These are phyloP conservation scores for Furcasterigmium furcatum DNA, from an alignment of 2,329 filamentous ascomycete genomes.

Conservation along the genomic window DNA sequence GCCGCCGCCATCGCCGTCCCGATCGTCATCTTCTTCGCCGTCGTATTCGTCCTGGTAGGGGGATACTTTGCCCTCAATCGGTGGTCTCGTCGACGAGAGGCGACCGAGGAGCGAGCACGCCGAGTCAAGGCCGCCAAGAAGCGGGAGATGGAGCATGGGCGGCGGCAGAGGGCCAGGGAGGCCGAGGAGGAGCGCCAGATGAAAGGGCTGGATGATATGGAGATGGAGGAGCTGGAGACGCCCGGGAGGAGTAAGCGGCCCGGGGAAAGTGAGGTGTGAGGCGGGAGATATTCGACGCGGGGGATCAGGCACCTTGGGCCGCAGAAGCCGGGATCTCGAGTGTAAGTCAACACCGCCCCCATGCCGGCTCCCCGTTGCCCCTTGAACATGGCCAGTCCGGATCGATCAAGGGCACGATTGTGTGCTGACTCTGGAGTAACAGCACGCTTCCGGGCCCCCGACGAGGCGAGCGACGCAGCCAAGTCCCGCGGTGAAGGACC, in stretches of 20 bases:
- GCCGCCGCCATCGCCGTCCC: conserved; percentile 3
- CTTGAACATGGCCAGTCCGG: too few species aligned
- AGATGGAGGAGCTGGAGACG: not conserved
- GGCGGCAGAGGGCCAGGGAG: not conserved
- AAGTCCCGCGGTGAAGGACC: conserved; percentile 1
- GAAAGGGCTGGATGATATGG: not conserved
- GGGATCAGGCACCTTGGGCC: too few species aligned
- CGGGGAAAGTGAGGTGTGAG: too few species aligned
- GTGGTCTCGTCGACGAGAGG: not conserved
- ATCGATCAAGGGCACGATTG: too few species aligned
- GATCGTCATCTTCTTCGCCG: not conserved
- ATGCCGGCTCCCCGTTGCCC: too few species aligned
- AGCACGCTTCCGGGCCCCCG: too few species aligned
- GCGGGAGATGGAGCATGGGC: not conserved
- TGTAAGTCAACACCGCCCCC: too few species aligned
- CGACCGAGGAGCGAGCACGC: not conserved
- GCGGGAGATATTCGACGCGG: too few species aligned
- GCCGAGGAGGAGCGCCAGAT: not conserved
- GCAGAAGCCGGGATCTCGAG: too few species aligned
- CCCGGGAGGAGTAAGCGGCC: too few species aligned
- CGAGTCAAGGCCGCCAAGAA: not conserved
- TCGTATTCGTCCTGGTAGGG: not conserved
- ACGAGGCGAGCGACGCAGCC: not conserved
- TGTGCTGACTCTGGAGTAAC: too few species aligned
- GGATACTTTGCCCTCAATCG: not conserved